Evolutionary conservation across 768 basidiomycete genomes (phyloP), one percentile per base, ranked within the genome.

Genomic region (Lactifluus hygrophoroides): DNA sequence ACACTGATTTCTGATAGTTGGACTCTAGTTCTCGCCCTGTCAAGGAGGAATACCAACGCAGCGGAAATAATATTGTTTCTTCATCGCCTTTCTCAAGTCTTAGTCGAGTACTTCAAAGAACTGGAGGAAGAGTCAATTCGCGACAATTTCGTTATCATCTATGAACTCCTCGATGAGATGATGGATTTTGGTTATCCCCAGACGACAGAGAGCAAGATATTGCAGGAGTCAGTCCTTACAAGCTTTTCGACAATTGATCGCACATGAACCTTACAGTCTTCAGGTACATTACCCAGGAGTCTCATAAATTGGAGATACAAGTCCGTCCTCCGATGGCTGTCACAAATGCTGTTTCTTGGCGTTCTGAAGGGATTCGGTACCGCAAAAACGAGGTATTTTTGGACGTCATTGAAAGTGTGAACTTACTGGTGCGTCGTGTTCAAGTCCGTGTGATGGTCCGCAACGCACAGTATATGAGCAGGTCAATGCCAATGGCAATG

Each of bases 151-250:
- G 96, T 99, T 40, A 96, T 99, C 69, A 96, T 99, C 51, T 99
- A 96, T 72, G 95, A 98, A 70, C 82, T 98, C 54, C 81, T 99
- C 77, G 95, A 98, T 67, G 96, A 99, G 77, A 97, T 98, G 92
- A 97, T 98, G 94, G 96, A 99, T 76, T 99, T 96, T 73, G 96
- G 96, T 8, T 97, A 88, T 70, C 95, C 96, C 0, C 96, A 98
- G 72, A 99, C 95, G 42, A 98, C 96, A 16, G 96, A 99, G 76
- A 93, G 90, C 80, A 98, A 99, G 79, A 99, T 98, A 66, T 73
- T 98, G 51, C 95, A 98, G 74, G 95, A 98, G 86, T 91, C 62
- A 67, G 51, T 28, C 50, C 13, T 25, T 42, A 25, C 40, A 32
- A n/a, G 6, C 34, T 2, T 28, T 48, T 6, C 21, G 37, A 40